Percentiles rank a stretch among this genome's conserved stretches.
phyloP scores from a whole-genome alignment of 2,329 filamentous ascomycete species.

The Fusarium sp. region DNA sequence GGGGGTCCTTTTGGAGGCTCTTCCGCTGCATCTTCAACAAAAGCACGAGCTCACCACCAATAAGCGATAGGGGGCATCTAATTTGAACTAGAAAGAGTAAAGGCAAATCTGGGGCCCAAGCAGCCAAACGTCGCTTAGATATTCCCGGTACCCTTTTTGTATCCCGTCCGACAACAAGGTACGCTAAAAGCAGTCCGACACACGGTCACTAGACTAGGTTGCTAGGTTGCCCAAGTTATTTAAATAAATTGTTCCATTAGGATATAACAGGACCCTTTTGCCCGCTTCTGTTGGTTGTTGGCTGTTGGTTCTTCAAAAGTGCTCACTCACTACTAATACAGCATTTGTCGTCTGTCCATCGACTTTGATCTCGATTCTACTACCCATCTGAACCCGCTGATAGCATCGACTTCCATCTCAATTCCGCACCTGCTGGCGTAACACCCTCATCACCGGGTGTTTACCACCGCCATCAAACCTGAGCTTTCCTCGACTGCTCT shows the following conservation, averaged over 20 bases:
- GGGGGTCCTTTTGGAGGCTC: background rate
- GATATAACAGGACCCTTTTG: constrained; percentile 8
- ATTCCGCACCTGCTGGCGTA: constrained; percentile 7
- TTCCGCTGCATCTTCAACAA: background rate
- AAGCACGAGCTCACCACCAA: constrained; percentile 7
- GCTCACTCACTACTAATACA: background rate
- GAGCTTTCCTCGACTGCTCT: background rate
- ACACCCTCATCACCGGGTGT: constrained; percentile 10
- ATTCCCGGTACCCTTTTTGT: constrained; percentile 44
- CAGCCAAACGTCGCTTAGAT: constrained; percentile 18
- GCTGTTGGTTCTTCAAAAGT: background rate
- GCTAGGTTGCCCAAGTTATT: constrained; percentile 28
- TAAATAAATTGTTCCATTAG: constrained; percentile 21
- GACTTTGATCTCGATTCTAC: background rate
- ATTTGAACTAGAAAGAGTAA: background rate
- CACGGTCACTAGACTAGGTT: background rate
- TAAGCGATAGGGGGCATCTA: background rate
- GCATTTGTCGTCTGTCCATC: background rate
- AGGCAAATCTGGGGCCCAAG: constrained; percentile 17
- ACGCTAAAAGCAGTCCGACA: constrained; percentile 25
- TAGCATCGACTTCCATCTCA: constrained; percentile 17
- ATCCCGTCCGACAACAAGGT: constrained; percentile 41
- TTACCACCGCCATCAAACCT: constrained; percentile 6
- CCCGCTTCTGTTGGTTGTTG: background rate
- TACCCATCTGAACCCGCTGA: constrained; percentile 1